These are phyloP conservation scores for Nepenthes alata DNA, from an alignment of 179 eudicot species.

Conservation along the genomic window DNA sequence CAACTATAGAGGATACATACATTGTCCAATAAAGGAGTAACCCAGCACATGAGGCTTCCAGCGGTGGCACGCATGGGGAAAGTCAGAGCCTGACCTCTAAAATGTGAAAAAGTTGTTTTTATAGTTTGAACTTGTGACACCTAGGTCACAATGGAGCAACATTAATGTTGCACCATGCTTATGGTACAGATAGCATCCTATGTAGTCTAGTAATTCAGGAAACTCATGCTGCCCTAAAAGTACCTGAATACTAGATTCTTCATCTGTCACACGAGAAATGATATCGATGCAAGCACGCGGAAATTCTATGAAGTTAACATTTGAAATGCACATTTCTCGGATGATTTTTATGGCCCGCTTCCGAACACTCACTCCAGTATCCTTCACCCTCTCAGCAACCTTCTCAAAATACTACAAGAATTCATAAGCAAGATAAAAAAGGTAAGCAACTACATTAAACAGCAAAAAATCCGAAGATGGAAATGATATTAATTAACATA, in stretches of 20 bases:
- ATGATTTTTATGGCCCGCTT: conserved; percentile 95
- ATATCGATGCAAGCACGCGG: conserved; percentile 87
- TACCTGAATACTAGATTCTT: conserved; percentile 98
- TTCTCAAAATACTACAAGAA: conserved; percentile 77
- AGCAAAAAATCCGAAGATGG: background rate
- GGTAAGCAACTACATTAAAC: conserved; percentile 3
- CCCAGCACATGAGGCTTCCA: too few relatives aligned
- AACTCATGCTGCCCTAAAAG: conserved; percentile 5
- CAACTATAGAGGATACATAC: too few relatives aligned
- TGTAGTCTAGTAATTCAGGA: background rate
- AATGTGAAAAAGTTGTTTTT: too few relatives aligned
- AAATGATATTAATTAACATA: conserved; percentile 14
- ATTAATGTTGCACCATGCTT: too few relatives aligned
- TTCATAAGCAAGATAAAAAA: conserved; percentile 4
- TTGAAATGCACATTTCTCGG: conserved; percentile 88
- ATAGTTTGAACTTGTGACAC: too few relatives aligned
- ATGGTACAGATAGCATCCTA: too few relatives aligned
- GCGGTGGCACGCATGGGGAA: too few relatives aligned
- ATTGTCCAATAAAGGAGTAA: too few relatives aligned
- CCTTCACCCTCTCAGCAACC: conserved; percentile 88
- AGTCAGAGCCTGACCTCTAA: too few relatives aligned
- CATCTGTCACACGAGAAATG: conserved; percentile 83
- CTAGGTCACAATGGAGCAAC: too few relatives aligned
- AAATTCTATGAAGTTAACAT: conserved; percentile 50
- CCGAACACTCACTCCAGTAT: conserved; percentile 91